A percentile compares a stretch with the other conserved stretches of the same genome.
Evolutionary conservation across 2,329 filamentous ascomycete genomes (phyloP).

Genomic region (Colletotrichum godetiae): DNA sequence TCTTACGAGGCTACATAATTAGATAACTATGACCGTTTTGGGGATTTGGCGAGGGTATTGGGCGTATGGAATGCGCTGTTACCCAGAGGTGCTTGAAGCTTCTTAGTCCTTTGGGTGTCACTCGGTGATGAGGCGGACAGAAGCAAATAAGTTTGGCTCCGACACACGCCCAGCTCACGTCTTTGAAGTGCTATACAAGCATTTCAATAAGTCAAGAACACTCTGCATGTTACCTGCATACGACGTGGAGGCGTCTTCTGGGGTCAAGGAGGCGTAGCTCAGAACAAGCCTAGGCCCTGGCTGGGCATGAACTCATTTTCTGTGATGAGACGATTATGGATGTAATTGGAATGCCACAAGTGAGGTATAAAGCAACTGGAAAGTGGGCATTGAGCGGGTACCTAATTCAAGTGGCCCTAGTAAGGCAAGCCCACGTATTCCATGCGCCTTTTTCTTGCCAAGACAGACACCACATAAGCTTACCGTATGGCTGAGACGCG

Average conservation of each 20-base stretch:
- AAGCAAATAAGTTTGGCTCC: not conserved
- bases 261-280: not conserved
- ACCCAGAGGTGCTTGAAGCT: not conserved
- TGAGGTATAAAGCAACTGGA: not conserved
- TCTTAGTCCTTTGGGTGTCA: not conserved
- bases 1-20: too few species aligned
- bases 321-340: not conserved
- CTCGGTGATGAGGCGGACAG: not conserved
- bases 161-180: not conserved
- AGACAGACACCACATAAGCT: not conserved
- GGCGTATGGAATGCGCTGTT: too few species aligned
- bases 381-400: not conserved
- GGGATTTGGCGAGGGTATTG: too few species aligned
- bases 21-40: too few species aligned
- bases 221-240: not conserved
- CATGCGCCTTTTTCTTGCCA: not conserved
- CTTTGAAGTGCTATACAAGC: not conserved
- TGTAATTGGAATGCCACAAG: not conserved
- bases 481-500: conserved; percentile 34
- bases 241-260: not conserved
- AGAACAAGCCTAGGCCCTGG: not conserved
- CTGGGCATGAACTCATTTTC: not conserved
- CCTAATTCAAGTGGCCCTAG: not conserved
- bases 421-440: not conserved
- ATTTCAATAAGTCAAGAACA: not conserved